phyloP scores from a whole-genome alignment of 2,329 filamentous ascomycete genomes.

The Talaromyces sp. region DNA sequence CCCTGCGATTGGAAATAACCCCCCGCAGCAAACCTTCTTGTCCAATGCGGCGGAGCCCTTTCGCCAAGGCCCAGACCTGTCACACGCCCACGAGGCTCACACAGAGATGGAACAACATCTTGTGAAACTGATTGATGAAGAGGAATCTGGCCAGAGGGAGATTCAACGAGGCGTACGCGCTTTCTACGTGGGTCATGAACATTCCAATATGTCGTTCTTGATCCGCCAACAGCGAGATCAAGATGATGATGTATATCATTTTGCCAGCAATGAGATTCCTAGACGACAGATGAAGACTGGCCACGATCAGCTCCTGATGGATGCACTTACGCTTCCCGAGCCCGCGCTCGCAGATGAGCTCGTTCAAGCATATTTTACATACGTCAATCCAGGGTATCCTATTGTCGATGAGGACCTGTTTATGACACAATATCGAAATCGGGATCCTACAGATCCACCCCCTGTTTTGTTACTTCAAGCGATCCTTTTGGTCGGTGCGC shows the following conservation, averaged over 20 bases:
- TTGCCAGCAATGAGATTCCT: slow-evolving; percentile 48
- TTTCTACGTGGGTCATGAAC: slow-evolving; percentile 59
- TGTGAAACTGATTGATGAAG: slow-evolving; percentile 55
- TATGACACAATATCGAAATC: slow-evolving; percentile 53
- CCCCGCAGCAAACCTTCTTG: slow-evolving; percentile 22
- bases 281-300: slow-evolving; percentile 47
- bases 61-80: slow-evolving; percentile 32
- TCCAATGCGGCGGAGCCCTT: slow-evolving; percentile 26
- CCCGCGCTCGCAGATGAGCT: slow-evolving; percentile 53
- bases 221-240: slow-evolving; percentile 53
- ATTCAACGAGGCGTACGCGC: slow-evolving; percentile 54
- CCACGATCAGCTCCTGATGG: slow-evolving; percentile 49
- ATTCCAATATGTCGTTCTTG: slow-evolving; percentile 60
- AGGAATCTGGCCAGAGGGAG: slow-evolving; percentile 48
- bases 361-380: slow-evolving; percentile 54
- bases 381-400: slow-evolving; percentile 56
- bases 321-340: slow-evolving; percentile 55
- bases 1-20: slow-evolving; percentile 19
- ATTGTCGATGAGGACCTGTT: slow-evolving; percentile 57
- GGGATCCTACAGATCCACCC: slow-evolving; percentile 49
- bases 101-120: slow-evolving; percentile 51
- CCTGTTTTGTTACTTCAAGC: slow-evolving; percentile 55
- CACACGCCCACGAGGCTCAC: slow-evolving; percentile 44
- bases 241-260: slow-evolving; percentile 48
- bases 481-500: slow-evolving; percentile 56